Evolutionary conservation across 116 monocot genomes (phyloP).

Genomic region (Trichopus zeylanicus): DNA sequence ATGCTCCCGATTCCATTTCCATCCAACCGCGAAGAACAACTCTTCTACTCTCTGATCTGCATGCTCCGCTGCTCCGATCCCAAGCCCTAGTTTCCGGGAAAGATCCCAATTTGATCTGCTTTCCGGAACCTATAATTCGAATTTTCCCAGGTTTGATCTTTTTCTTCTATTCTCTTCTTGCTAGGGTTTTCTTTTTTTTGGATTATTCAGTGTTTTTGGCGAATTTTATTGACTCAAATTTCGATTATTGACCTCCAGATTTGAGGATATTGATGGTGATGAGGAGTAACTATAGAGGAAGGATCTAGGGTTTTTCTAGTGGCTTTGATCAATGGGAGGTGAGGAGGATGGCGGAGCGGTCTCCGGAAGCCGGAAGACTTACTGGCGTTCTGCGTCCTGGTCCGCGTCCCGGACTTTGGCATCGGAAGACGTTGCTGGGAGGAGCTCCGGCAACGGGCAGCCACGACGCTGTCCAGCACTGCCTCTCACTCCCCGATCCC

Average conservation of each 20-base stretch:
- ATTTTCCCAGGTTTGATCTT: neutral
- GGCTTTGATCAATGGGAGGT: conserved; percentile 18
- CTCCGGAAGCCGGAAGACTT: conserved; percentile 15
- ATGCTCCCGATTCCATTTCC: too few species aligned
- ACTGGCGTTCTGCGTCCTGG: conserved; percentile 65
- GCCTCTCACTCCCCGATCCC: conserved; percentile 72
- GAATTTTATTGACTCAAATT: neutral
- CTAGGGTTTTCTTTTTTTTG: neutral
- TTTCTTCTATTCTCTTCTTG: neutral
- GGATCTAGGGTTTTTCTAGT: conserved; percentile 21
- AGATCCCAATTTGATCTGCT: too few species aligned
- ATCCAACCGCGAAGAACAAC: too few species aligned
- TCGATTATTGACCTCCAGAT: too few species aligned
- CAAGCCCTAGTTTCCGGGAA: too few species aligned
- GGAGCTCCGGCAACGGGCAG: conserved; percentile 7
- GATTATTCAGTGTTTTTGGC: neutral
- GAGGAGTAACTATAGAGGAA: neutral
- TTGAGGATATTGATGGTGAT: neutral
- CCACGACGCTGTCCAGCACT: conserved; percentile 24
- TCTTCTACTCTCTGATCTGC: too few species aligned
- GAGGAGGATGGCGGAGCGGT: conserved; percentile 13
- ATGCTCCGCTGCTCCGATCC: too few species aligned
- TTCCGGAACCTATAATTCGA: neutral
- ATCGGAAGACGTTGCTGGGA: neutral
- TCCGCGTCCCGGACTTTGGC: conserved; percentile 49